These are phyloP conservation scores for Aurinia saxatilis DNA, from an alignment of 345 rosid species.

Conservation along the genomic window DNA sequence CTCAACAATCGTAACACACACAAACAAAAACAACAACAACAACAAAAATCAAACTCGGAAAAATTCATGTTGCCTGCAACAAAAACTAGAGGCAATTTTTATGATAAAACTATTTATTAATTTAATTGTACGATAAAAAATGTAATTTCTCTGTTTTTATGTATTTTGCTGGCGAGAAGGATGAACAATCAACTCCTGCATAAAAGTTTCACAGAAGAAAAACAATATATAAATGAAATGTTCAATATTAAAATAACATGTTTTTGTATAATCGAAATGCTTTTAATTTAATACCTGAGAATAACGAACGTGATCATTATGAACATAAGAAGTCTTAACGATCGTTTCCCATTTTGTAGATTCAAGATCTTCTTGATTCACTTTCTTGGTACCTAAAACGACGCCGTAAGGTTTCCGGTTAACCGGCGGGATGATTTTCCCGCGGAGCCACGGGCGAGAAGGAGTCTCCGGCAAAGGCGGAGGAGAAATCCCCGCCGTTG, in stretches of 20 bases:
- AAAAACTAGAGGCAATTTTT: constrained; percentile 19
- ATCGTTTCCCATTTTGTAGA: constrained; percentile 92
- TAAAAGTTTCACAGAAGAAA: neutral
- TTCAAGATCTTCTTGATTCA: constrained; percentile 30
- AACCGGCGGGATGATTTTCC: constrained; percentile 50
- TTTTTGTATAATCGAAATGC: neutral
- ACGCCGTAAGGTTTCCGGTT: constrained; percentile 30
- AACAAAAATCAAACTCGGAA: neutral
- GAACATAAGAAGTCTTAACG: constrained; percentile 72
- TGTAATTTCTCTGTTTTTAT: constrained; percentile 1
- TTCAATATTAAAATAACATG: neutral
- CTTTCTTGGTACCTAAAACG: constrained; percentile 26
- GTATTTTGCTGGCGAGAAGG: constrained; percentile 19
- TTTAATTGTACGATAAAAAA: neutral
- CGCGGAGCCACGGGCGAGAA: constrained; percentile 81
- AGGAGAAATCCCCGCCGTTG: constrained; percentile 34
- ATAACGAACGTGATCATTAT: constrained; percentile 71
- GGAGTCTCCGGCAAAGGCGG: constrained; percentile 74
- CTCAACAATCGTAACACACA: constrained; percentile 2
- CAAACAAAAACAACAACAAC: too few species aligned
- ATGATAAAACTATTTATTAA: constrained; percentile 1
- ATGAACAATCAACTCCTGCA: constrained; percentile 22
- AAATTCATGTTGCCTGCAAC: constrained; percentile 14
- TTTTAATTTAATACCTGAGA: constrained; percentile 63
- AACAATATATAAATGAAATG: neutral